Base-by-base conservation (phyloP, 2,329 filamentous ascomycete genomes). In the Huntiella moniliformis region DNA sequence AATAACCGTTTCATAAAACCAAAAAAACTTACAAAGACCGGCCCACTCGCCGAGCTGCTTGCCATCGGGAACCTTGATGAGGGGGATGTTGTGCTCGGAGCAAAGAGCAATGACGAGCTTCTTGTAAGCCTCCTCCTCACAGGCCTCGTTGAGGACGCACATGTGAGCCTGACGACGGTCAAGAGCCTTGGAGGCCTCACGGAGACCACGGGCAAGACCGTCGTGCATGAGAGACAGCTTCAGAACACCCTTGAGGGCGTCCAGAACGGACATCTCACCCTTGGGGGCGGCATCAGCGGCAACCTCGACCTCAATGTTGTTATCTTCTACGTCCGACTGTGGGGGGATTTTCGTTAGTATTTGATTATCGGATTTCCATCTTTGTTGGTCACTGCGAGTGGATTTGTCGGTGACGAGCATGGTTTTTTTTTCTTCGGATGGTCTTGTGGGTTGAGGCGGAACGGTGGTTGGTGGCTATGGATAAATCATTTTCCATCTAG, bases 291-390 rank as follows among this genome's bases (percentile, higher is more conserved):
- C 81, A 72, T 94, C 87, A 68, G 82, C 86, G 64, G 81, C 81
- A 65, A 95, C 86, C 71, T 96, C 88, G 68, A 96, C 87, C 75
- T 95, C 91, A 67, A 79, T 78, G 68, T 77, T 81, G 70, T 79
- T 86, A 82, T 96, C 88, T 95, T 96, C 91, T 96, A 88, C 88
- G 86, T 96, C 88, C 86, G 88, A 96, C 91, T 95, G 57, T 53
- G 48, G 50, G 47, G 42, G 40, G 35, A 15, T 13, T 33, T 34
- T 15, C 6, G 13, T 12, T 46, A 31, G 31, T 34, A 35, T 42
- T 12, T 2, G 28, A 36, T 44, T 37, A 16, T 28, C 22, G 22
- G 22, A 2, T 6, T 28, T 8, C 22, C 22, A 28, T 28, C 22
- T 28, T 28, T 28, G 22, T 28, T 28, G 22, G 7, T 28, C 22